Conservation (phyloP, 108 stramenopile genomes). For the Nitzschia inconspicua region DNA sequence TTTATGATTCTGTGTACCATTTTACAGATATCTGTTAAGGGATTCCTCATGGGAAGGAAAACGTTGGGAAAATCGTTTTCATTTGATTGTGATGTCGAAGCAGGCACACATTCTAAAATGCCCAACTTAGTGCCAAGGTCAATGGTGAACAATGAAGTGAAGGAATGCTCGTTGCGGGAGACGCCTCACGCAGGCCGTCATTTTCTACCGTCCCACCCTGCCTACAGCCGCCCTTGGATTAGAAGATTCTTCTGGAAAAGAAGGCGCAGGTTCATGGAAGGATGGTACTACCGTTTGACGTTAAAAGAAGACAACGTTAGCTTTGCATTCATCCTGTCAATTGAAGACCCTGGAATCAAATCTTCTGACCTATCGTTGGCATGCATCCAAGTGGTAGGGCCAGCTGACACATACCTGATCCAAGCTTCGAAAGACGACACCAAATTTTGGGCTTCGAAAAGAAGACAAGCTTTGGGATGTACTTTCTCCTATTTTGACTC, state of each 20-base stretch:
- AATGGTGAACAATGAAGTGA: no score
- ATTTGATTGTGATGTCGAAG: no score
- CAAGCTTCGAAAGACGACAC: constrained; percentile 72
- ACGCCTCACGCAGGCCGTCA: constrained; percentile 83
- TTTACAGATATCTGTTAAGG: no score
- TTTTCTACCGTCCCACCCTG: constrained; percentile 74
- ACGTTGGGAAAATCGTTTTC: no score
- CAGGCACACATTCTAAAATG: no score
- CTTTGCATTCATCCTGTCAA: constrained; percentile 80
- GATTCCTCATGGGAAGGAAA: no score
- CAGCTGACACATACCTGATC: constrained; percentile 70
- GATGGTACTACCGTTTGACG: constrained; percentile 88
- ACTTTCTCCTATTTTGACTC: constrained; percentile 48
- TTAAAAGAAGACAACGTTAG: constrained; percentile 56
- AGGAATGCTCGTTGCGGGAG: no score
- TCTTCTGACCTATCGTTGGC: constrained; percentile 55
- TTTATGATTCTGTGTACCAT: no score
- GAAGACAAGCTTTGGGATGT: constrained; percentile 70
- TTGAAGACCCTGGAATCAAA: constrained; percentile 70
- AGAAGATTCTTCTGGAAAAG: constrained; percentile 19
- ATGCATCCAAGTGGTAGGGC: constrained; percentile 79
- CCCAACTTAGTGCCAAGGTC: no score
- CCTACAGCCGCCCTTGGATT: constrained; percentile 14
- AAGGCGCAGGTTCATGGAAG: constrained; percentile 73
- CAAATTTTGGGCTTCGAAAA: constrained; percentile 75